Conservation (phyloP, 345 rosid species). For the Eucalyptus curtisii region DNA sequence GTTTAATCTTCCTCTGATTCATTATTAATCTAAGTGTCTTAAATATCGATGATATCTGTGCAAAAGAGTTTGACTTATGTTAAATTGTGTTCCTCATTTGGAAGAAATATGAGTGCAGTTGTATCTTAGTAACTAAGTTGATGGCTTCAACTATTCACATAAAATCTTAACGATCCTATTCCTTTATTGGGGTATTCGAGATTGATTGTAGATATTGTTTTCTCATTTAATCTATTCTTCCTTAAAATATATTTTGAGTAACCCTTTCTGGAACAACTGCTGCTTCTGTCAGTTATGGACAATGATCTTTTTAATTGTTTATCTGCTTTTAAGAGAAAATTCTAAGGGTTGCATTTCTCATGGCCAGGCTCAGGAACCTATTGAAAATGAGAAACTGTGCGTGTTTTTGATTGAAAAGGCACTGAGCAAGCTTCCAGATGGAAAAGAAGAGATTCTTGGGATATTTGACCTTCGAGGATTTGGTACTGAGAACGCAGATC, state of each 20-base stretch:
- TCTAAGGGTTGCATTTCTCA: neutral
- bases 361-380: slow-evolving; percentile 52
- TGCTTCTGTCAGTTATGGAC: neutral
- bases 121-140: neutral
- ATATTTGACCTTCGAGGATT: slow-evolving; percentile 75
- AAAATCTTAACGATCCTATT: neutral
- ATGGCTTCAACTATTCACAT: neutral
- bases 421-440: slow-evolving; percentile 54
- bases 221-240: neutral
- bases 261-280: neutral
- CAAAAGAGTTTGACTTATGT: neutral
- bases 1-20: neutral
- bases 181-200: neutral
- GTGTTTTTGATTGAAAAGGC: slow-evolving; percentile 70
- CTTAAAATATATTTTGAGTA: neutral
- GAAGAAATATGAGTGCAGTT: neutral
- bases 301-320: neutral
- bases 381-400: slow-evolving; percentile 74
- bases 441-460: slow-evolving; percentile 65
- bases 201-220: neutral
- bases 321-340: neutral
- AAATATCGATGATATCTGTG: neutral
- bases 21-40: neutral
- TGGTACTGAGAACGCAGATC: slow-evolving; percentile 55
- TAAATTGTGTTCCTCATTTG: neutral